phyloP scores from a whole-genome alignment of 169 alveolate species.

The Eimeria nieschulzi region DNA sequence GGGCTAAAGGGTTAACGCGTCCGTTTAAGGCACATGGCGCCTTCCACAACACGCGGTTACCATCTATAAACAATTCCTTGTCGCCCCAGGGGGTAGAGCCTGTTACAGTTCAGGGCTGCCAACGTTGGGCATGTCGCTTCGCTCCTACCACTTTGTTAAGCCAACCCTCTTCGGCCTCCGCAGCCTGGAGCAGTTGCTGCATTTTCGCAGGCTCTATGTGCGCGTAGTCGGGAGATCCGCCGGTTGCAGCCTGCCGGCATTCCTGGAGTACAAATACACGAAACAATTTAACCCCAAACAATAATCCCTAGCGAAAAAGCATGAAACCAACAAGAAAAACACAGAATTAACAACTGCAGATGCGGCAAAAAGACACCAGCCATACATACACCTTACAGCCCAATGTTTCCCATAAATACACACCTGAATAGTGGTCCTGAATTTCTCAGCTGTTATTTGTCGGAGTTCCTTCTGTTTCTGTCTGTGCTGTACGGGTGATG shows the following conservation, averaged over 20 bases:
- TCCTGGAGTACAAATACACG: constrained; percentile 30
- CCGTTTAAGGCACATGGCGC: no score
- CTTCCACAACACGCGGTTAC: no score
- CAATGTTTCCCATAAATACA: neutral
- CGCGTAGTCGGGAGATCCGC: constrained; percentile 53
- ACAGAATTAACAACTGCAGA: neutral
- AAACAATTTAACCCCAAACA: neutral
- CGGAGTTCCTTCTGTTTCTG: constrained; percentile 7
- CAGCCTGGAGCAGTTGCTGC: constrained; percentile 44
- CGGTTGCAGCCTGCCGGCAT: constrained; percentile 13
- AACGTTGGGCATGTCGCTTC: no score
- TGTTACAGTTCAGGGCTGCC: no score
- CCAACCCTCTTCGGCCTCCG: constrained; percentile 28
- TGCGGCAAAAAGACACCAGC: neutral
- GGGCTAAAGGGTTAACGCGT: no score
- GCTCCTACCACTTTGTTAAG: constrained; percentile 23
- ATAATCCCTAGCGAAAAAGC: neutral
- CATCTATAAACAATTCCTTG: no score
- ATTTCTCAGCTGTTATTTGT: neutral
- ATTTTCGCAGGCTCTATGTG: constrained; percentile 28
- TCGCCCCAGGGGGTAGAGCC: no score
- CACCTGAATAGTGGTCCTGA: neutral
- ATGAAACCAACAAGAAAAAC: neutral
- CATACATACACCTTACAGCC: neutral
- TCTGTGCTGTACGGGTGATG: neutral